Evolutionary conservation across 2,329 filamentous ascomycete genomes (phyloP), one percentile per base, ranked within the genome.

Genomic region (Atkinsonella texensis): DNA sequence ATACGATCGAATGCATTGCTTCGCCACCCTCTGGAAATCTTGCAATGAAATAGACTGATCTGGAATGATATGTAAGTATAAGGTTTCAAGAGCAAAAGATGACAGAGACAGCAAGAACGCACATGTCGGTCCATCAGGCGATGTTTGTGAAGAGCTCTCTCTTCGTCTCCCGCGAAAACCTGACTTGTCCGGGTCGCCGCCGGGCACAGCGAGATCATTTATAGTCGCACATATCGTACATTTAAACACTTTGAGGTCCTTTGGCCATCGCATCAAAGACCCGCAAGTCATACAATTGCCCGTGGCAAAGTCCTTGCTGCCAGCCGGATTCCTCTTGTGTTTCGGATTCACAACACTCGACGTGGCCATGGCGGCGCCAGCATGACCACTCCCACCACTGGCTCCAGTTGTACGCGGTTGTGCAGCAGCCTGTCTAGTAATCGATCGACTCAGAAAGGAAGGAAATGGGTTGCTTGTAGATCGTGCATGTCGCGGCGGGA

Each of bases 241-340:
- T 59, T 88, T 79, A 66, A 93, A 95, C 39, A 84, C 79, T 38
- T 78, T 78, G 55, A 89, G 69, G 50, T 84, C 79, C 55, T 76
- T 79, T 2, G 88, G 88, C 84, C 89, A 95, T 52, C 85, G 78
- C 57, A 94, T 84, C 52, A 83, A 79, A 51, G 85, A 85, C 60
- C 84, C 86, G 66, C 89, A 95, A 35, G 89, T 90, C 79, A 91
- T 89, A 65, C 89, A 95, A 59, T 80, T 83, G 20, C 87, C 85
- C 33, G 80, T 83, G 31, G 75, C 73, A 60, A 84, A 79, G 58
- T 87, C 80, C 58, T 75, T 80, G 56, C 65, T 71, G 33, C 64
- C 66, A 11, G 56, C 48, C 7, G 56, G 59, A 10, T 56, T 73
- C 65, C 60, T 69, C 48, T 57, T 62, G 46, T 67, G 62, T 48